Base-by-base conservation (phyloP, 2,329 filamentous ascomycete species). In the Alternaria conjuncta region DNA sequence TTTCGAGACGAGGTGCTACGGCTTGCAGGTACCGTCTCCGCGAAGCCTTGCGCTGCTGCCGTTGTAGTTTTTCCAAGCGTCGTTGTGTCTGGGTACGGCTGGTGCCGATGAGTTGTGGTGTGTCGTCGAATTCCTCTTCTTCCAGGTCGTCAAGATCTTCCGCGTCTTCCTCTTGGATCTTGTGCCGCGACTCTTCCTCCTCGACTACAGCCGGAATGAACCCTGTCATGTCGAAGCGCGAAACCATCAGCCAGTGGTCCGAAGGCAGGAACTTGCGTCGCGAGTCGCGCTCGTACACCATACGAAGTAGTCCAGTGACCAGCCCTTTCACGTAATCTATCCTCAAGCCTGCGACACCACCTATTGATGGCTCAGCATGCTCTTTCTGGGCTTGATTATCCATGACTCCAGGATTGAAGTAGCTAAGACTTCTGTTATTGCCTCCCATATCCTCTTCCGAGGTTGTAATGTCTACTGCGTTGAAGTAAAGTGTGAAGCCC, bases 191-290 rank as follows among this genome's bases (percentile, higher is more conserved):
- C 75, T 96, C 90, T 76, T 97, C 94, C 79, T 99, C 96, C 49
- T 89, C 85, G 3, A 97, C 94, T 2, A 98, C 94, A 2, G 92
- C 91, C 9, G 88, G 86, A 49, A 97, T 91, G 74, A 98, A 98
- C 0, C 91, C 89, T 65, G 91, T 89, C 90, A 97, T 96, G 73
- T 97, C 92, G 61, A 98, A 92, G 20, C 85, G 84, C 64, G 89
- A 90, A 1, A 92, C 96, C 94, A 98, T 98, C 36, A 98, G 84
- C 96, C 96, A 99, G 78, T 97, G 94, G 53, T 89, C 87, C n/a
- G 86, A 82, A 2, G 93, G 91, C 21, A 98, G 82, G 75, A 98
- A 98, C 28, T 87, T 89, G 21, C 94, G 89, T 63, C 96, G 87
- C 8, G 96, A 99, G 79, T 98, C 95, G 78, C 95, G 86, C 79